Conservation (phyloP, 768 basidiomycete genomes). For the Solioccasus polychromus region DNA sequence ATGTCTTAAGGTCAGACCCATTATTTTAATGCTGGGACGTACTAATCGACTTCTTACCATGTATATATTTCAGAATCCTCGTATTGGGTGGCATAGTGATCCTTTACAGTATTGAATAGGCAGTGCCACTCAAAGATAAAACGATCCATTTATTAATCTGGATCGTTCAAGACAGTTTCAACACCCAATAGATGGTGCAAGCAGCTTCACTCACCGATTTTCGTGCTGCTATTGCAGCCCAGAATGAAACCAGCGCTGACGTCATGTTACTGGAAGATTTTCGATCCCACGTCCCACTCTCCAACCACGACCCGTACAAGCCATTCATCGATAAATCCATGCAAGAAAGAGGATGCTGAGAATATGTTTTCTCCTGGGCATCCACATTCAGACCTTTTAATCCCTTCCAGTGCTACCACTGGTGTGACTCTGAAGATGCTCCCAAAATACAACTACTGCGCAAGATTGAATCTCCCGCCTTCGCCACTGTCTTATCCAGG, state of each 20-base stretch:
- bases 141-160: background rate
- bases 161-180: slow-evolving; percentile 10
- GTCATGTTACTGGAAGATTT: slow-evolving; percentile 8
- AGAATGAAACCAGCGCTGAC: slow-evolving; percentile 4
- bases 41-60: too few species aligned
- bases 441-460: slow-evolving; percentile 7
- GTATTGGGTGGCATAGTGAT: too few species aligned
- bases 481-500: background rate
- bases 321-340: slow-evolving; percentile 18
- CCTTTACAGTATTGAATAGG: background rate
- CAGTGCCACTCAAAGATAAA: slow-evolving; percentile 1
- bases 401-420: slow-evolving; percentile 15
- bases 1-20: too few species aligned
- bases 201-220: slow-evolving; percentile 6
- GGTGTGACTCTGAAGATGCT: slow-evolving; percentile 7
- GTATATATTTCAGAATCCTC: too few species aligned
- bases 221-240: slow-evolving; percentile 3
- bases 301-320: slow-evolving; percentile 14
- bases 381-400: slow-evolving; percentile 9
- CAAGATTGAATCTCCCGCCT: background rate
- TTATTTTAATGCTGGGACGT: too few species aligned
- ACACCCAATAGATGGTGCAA: slow-evolving; percentile 5
- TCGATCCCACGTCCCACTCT: slow-evolving; percentile 3
- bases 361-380: slow-evolving; percentile 21
- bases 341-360: slow-evolving; percentile 16